phyloP scores from a whole-genome alignment of 257 asterid species.

The Petrea volubilis region DNA sequence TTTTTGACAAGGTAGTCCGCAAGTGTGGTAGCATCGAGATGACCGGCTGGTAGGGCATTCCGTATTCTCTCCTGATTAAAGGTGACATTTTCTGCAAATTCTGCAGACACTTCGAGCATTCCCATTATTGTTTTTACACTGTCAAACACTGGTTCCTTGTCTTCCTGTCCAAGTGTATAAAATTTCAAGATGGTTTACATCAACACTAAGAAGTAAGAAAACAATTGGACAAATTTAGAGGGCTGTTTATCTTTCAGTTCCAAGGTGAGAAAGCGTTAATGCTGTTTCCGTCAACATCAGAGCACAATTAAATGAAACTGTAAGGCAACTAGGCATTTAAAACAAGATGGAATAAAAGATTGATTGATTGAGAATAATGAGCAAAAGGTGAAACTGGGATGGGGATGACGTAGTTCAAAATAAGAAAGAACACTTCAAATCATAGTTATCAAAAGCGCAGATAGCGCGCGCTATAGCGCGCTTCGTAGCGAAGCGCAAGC shows the following conservation, averaged over 20 bases:
- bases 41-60: constrained; percentile 91
- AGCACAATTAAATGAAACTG: no score
- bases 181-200: not conserved
- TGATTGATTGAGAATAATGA: not conserved
- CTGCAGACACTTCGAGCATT: constrained; percentile 98
- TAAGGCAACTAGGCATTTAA: not conserved
- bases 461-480: no score
- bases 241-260: no score
- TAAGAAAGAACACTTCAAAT: not conserved
- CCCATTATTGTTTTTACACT: constrained; percentile 85
- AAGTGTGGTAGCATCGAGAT: constrained; percentile 96
- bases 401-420: not conserved
- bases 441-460: no score
- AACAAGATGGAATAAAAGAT: not conserved
- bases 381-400: not conserved
- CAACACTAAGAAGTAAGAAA: not conserved
- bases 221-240: no score
- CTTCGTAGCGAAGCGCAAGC: no score
- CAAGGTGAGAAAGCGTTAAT: no score
- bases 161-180: constrained; percentile 61
- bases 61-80: constrained; percentile 67
- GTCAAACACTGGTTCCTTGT: constrained; percentile 95
- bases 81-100: constrained; percentile 82
- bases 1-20: constrained; percentile 97
- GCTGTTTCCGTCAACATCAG: no score